Base-by-base conservation (phyloP, 331 rosid species). In the Rosa hybrid region DNA sequence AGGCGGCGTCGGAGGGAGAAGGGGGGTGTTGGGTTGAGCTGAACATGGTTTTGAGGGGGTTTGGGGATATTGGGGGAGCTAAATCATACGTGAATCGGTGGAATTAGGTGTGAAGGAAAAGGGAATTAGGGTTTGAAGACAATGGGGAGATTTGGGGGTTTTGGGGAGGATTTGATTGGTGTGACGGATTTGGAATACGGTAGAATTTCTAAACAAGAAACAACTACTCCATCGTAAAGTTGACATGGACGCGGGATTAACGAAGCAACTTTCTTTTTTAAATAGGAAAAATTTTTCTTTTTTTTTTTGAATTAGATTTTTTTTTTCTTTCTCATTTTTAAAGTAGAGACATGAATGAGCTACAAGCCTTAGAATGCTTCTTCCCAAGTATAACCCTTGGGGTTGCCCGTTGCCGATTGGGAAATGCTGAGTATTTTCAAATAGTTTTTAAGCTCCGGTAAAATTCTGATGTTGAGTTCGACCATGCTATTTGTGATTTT, bases 11-110 rank as follows among this genome's bases (percentile, higher is more conserved):
- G 48, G 82, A 65, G 20, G 78, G 68, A 51, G 89, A 16, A 10
- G 92, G 44, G 1, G 82, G 76, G 18, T 77, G 54, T 1, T 86
- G 56, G 70, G 12, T 51, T 25, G 93, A 70, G 76, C 38, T 81
- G 49, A 64, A 48, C 80, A 77, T 76, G 41, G 34, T 21, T 10
- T 34, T 34, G 39, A 34, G 39, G 3, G 54, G 17, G 38, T 75
- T 56, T 57, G 14, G 79, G 68, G 74, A 12, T 5, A 12, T 21
- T 12, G 38, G 48, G 4, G 34, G 53, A 9, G 45, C 12, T 57
- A 57, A 57, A 2, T 57, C 64, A 21, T 57, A 9, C 0, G 23
- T 1, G 12, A 2, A 8, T 21, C 2, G 7, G 12, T 14, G 34
- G 7, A 10, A 21, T 62, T 62, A 12, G 68, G 68, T 34, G 39